Conservation (phyloP, 768 basidiomycete genomes). For the Podaxis rugospora region DNA sequence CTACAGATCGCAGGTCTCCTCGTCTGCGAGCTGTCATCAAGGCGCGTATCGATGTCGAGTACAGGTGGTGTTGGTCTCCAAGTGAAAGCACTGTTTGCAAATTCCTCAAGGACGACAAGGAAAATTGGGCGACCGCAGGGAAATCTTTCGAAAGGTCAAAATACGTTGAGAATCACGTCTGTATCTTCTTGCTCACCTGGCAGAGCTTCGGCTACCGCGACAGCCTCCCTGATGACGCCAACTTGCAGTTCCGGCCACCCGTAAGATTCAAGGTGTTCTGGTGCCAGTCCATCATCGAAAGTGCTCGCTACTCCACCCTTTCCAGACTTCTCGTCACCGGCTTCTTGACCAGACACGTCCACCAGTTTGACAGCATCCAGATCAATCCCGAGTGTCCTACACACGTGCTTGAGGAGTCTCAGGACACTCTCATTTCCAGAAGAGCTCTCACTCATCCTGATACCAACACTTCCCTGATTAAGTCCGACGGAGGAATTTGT, state of each 20-base stretch:
- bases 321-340: slow-evolving; percentile 6
- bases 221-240: slow-evolving; percentile 88
- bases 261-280: slow-evolving; percentile 39
- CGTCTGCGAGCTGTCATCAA: slow-evolving; percentile 71
- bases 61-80: slow-evolving; percentile 77
- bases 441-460: slow-evolving; percentile 67
- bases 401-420: slow-evolving; percentile 66
- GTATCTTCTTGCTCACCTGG: slow-evolving; percentile 56
- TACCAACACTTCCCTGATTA: slow-evolving; percentile 55
- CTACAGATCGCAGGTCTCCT: slow-evolving; percentile 64
- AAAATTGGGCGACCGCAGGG: slow-evolving; percentile 79
- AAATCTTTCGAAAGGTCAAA: slow-evolving; percentile 52
- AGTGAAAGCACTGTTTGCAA: slow-evolving; percentile 65
- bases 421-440: slow-evolving; percentile 85
- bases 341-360: slow-evolving; percentile 17
- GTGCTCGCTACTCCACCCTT: slow-evolving; percentile 32
- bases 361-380: slow-evolving; percentile 64
- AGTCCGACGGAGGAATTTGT: slow-evolving; percentile 13
- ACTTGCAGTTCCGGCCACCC: slow-evolving; percentile 97
- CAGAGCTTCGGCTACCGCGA: slow-evolving; percentile 85
- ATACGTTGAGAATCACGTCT: not conserved
- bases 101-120: slow-evolving; percentile 80
- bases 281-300: slow-evolving; percentile 18
- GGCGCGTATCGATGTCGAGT: slow-evolving; percentile 67
- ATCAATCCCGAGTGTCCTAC: slow-evolving; percentile 78